Conservation (phyloP, 768 basidiomycete genomes). For the Strobilomyces confusus region DNA sequence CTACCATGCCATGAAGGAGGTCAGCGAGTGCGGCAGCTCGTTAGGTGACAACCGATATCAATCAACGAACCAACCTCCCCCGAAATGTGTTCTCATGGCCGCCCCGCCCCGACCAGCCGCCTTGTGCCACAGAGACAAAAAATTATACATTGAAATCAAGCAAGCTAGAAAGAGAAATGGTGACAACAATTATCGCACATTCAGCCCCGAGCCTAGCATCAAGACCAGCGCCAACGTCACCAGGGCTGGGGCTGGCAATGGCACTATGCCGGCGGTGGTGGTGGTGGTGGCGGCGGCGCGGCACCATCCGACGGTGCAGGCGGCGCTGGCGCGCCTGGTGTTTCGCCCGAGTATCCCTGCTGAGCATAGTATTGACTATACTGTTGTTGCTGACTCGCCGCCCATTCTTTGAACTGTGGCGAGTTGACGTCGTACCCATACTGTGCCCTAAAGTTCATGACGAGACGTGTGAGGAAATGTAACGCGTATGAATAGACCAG, state of each 20-base stretch:
- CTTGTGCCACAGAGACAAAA: not conserved
- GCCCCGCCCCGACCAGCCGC: not conserved
- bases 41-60: not conserved
- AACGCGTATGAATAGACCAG: not conserved
- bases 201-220: not conserved
- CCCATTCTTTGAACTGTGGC: constrained; percentile 77
- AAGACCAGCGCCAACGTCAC: not conserved
- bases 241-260: not conserved
- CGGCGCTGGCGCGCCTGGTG: constrained; percentile 20
- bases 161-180: constrained; percentile 23
- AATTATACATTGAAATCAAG: constrained; percentile 32
- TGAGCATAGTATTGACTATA: constrained; percentile 73
- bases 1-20: too few relatives aligned
- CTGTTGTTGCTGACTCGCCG: constrained; percentile 48
- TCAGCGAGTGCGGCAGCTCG: not conserved
- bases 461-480: not conserved
- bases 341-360: constrained; percentile 41
- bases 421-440: constrained; percentile 88
- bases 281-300: constrained; percentile 21
- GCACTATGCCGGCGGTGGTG: constrained; percentile 26
- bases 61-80: not conserved
- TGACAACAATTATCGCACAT: constrained; percentile 14
- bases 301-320: constrained; percentile 20
- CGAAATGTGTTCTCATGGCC: not conserved
- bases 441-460: constrained; percentile 53